These are phyloP conservation scores for Sinapis alba DNA, from an alignment of 441 rosid genomes.

Conservation along the genomic window DNA sequence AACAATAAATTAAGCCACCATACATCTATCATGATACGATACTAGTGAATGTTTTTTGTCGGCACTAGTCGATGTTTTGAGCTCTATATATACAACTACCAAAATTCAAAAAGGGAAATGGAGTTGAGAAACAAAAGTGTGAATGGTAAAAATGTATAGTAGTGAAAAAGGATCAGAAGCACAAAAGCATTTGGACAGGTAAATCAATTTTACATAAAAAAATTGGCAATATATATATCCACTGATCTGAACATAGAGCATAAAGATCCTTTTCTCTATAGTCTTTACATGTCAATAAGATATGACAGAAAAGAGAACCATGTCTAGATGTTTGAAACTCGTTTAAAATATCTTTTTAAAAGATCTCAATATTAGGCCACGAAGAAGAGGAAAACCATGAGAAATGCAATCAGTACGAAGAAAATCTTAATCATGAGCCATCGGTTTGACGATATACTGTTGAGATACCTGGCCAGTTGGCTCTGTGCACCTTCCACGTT, in stretches of 20 bases:
- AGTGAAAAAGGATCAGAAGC: not conserved
- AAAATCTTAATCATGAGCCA: slow-evolving; percentile 98
- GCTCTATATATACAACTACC: not conserved
- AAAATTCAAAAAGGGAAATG: not conserved
- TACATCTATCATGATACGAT: not conserved
- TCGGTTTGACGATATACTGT: slow-evolving; percentile 89
- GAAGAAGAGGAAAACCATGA: slow-evolving; percentile 89
- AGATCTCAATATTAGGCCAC: slow-evolving; percentile 61
- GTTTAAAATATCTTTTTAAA: not conserved
- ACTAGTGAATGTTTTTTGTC: too few relatives aligned
- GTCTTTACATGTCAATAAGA: slow-evolving; percentile 34
- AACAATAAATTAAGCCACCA: not conserved
- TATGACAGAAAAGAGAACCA: slow-evolving; percentile 14
- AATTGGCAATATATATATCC: slow-evolving; percentile 21
- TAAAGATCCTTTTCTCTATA: not conserved
- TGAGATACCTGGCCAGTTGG: slow-evolving; percentile 81
- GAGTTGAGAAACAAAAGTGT: not conserved
- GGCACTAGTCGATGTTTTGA: too few relatives aligned
- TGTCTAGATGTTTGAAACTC: slow-evolving; percentile 23
- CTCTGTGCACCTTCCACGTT: slow-evolving; percentile 95
- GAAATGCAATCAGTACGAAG: slow-evolving; percentile 82
- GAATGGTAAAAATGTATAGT: not conserved
- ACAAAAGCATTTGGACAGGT: not conserved
- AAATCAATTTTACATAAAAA: slow-evolving; percentile 19
- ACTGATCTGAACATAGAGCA: slow-evolving; percentile 24